phyloP scores from a whole-genome alignment of 1,284 basidiomycete genomes.

The Malassezia pachydermatis region DNA sequence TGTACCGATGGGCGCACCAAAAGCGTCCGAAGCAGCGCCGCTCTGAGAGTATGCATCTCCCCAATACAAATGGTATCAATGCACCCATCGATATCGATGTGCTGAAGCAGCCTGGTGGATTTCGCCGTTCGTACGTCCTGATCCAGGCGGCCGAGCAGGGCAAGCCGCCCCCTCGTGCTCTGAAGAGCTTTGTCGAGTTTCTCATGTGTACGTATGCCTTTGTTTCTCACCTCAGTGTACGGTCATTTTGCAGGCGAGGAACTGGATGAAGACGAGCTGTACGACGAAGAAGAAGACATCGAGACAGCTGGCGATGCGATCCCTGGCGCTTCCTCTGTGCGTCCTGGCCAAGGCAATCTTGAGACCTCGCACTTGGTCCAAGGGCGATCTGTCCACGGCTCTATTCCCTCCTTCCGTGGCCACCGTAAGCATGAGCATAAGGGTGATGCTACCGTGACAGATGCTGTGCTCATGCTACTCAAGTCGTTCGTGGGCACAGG shows the following conservation, averaged over 20 bases:
- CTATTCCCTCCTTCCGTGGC: constrained; percentile 8
- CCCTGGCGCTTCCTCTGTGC: constrained; percentile 14
- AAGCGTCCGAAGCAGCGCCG: constrained; percentile 27
- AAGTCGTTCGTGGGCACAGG: constrained; percentile 97
- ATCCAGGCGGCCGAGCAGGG: constrained; percentile 38
- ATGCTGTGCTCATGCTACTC: constrained; percentile 48
- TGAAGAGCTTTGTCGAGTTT: constrained; percentile 47
- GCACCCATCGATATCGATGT: constrained; percentile 32
- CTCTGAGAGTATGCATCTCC: constrained; percentile 39
- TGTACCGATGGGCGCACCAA: constrained; percentile 46
- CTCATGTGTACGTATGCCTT: too few relatives aligned
- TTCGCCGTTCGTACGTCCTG: constrained; percentile 39
- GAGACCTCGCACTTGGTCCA: constrained; percentile 32
- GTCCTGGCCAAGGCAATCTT: constrained; percentile 23
- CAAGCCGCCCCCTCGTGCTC: constrained; percentile 33
- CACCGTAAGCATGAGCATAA: constrained; percentile 4
- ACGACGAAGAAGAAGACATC: constrained; percentile 29
- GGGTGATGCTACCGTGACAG: constrained; percentile 36
- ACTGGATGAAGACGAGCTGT: constrained; percentile 35
- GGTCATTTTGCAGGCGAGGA: constrained; percentile 45
- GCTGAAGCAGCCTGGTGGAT: constrained; percentile 44
- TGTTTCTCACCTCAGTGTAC: too few relatives aligned
- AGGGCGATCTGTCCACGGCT: constrained; percentile 15
- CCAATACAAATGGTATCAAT: constrained; percentile 37
- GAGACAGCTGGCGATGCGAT: constrained; percentile 19